Conservation (phyloP, 1,139 yeast genomes). For the Geotrichum reessii region DNA sequence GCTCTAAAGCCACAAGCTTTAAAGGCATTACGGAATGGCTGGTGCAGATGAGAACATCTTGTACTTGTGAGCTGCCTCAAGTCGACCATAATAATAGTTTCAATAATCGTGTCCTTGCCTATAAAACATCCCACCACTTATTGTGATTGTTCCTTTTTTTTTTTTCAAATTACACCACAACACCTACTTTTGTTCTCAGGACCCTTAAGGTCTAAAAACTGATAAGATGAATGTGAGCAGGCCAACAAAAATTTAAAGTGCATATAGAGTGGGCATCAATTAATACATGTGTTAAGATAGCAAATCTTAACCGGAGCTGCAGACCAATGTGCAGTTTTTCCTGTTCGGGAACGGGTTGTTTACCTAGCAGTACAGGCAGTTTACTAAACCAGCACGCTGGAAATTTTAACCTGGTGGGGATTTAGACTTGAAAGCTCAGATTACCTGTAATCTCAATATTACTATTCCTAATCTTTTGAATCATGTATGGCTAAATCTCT, state of each 20-base stretch:
- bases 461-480: background rate
- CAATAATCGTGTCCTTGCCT: too few relatives aligned
- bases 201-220: background rate
- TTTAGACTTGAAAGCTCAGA: background rate
- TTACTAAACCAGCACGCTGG: background rate
- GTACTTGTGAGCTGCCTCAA: background rate
- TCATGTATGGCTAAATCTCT: background rate
- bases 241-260: too few relatives aligned
- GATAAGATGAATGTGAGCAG: too few relatives aligned
- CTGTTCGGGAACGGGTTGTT: background rate
- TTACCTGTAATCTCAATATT: background rate
- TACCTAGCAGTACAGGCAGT: background rate
- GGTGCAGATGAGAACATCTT: background rate
- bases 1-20: background rate
- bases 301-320: background rate
- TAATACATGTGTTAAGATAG: too few relatives aligned
- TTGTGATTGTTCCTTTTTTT: too few relatives aligned
- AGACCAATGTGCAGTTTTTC: background rate
- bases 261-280: too few relatives aligned
- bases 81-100: background rate
- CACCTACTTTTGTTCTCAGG: background rate
- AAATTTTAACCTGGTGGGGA: background rate
- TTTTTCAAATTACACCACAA: background rate
- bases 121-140: too few relatives aligned
- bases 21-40: background rate